A percentile compares a stretch with the other conserved stretches of the same genome.
Evolutionary conservation across 148 eudicot genomes (phyloP).

Genomic region (Silene conica): DNA sequence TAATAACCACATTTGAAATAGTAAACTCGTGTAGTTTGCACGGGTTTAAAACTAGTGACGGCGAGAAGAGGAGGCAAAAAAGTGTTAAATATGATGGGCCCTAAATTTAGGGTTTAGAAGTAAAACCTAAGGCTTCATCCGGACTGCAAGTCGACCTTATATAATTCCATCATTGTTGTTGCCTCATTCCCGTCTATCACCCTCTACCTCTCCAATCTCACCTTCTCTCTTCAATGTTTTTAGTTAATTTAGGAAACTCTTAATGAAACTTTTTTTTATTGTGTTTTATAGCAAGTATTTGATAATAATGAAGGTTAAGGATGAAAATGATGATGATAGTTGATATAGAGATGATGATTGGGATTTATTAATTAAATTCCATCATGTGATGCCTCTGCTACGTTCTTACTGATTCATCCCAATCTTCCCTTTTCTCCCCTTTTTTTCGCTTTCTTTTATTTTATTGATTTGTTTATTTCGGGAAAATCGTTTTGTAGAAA

Average conservation of each 20-base stretch:
- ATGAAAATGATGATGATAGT: constrained; percentile 15
- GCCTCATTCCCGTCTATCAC: background rate
- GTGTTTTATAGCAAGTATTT: no score
- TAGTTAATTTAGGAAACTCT: no score
- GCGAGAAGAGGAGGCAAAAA: no score
- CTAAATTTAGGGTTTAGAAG: background rate
- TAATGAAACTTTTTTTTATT: no score
- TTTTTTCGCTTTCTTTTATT: background rate
- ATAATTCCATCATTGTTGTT: background rate
- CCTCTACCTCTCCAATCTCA: background rate
- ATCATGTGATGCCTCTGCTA: constrained; percentile 23
- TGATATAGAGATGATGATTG: constrained; percentile 17
- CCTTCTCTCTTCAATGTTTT: background rate
- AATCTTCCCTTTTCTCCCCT: background rate
- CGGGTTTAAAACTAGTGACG: no score
- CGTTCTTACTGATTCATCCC: constrained; percentile 27
- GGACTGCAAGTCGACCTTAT: background rate
- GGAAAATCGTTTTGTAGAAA: no score
- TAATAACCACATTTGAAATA: no score
- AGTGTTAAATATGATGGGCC: background rate
- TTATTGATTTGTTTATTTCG: background rate
- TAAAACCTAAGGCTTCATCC: background rate
- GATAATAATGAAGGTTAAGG: background rate
- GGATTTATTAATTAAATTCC: background rate
- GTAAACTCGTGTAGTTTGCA: no score